These are phyloP conservation scores for Coemansia reversa DNA, from an alignment of 192 early-diverging fungal species.

Conservation along the genomic window DNA sequence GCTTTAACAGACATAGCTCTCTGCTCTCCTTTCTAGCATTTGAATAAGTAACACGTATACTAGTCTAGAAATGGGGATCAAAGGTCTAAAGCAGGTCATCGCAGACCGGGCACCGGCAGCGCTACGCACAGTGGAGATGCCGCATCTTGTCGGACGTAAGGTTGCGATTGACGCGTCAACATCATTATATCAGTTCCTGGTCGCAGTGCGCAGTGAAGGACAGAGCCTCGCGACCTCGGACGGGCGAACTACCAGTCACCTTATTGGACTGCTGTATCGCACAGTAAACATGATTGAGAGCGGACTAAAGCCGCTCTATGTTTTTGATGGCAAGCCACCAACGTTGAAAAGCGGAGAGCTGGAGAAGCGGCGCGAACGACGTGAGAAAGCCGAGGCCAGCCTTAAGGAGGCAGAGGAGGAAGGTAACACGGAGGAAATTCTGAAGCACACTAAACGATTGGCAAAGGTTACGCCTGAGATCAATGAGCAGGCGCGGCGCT, in stretches of 20 bases:
- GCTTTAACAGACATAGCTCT: no score
- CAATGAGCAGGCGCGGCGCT: slow-evolving; percentile 85
- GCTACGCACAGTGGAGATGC: slow-evolving; percentile 78
- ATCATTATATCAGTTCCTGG: slow-evolving; percentile 98
- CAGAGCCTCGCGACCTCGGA: slow-evolving; percentile 83
- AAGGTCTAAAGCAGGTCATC: slow-evolving; percentile 89
- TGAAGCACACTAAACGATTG: slow-evolving; percentile 83
- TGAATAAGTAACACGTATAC: no score
- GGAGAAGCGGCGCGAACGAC: slow-evolving; percentile 68
- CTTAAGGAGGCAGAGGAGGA: slow-evolving; percentile 73
- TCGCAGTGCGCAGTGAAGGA: slow-evolving; percentile 92
- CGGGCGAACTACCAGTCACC: slow-evolving; percentile 94
- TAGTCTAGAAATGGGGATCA: slow-evolving; percentile 65
- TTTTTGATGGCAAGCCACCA: slow-evolving; percentile 98
- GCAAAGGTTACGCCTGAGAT: slow-evolving; percentile 94
- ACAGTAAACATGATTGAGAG: slow-evolving; percentile 96
- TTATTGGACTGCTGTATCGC: slow-evolving; percentile 96
- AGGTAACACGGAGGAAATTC: slow-evolving; percentile 73
- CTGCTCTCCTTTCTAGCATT: no score
- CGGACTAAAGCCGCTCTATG: slow-evolving; percentile 94
- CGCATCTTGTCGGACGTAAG: slow-evolving; percentile 89
- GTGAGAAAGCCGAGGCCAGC: slow-evolving; percentile 67
- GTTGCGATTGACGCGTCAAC: slow-evolving; percentile 98
- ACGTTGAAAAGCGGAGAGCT: slow-evolving; percentile 87
- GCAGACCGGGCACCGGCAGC: slow-evolving; percentile 86